Evolutionary conservation across 1,284 basidiomycete genomes (phyloP).

Genomic region (Heterobasidion occidentale): DNA sequence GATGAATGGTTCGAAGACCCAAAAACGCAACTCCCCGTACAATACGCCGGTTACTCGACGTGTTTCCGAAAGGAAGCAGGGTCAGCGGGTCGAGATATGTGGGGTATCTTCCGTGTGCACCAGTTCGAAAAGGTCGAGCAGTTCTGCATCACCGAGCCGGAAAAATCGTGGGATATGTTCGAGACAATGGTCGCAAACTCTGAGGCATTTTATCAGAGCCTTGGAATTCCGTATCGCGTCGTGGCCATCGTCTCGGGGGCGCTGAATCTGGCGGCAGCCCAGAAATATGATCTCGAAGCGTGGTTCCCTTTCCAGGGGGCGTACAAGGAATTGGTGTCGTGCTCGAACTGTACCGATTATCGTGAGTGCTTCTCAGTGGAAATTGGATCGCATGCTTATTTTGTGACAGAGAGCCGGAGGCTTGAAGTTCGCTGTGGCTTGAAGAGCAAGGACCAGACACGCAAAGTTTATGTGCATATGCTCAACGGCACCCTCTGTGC

Average conservation of each 20-base stretch:
- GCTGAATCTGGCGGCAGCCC: constrained; percentile 92
- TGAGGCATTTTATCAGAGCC: constrained; percentile 93
- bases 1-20: constrained; percentile 98
- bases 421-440: constrained; percentile 88
- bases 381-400: neutral
- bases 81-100: constrained; percentile 94
- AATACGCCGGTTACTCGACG: constrained; percentile 83
- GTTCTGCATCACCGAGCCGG: constrained; percentile 93
- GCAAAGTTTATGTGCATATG: constrained; percentile 95
- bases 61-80: constrained; percentile 99
- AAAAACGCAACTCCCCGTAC: constrained; percentile 83
- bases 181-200: constrained; percentile 87
- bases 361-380: constrained; percentile 45
- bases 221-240: constrained; percentile 86
- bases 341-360: constrained; percentile 93
- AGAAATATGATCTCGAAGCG: constrained; percentile 97
- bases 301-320: constrained; percentile 98
- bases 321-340: constrained; percentile 93
- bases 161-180: constrained; percentile 91
- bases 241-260: constrained; percentile 97
- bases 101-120: constrained; percentile 99
- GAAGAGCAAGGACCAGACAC: constrained; percentile 79
- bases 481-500: constrained; percentile 96
- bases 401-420: constrained; percentile 69
- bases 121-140: constrained; percentile 99